A percentile compares a stretch with the other conserved stretches of the same genome.
Evolutionary conservation across 148 eudicot species (phyloP).

Genomic region (Vaccinium myrtillus): DNA sequence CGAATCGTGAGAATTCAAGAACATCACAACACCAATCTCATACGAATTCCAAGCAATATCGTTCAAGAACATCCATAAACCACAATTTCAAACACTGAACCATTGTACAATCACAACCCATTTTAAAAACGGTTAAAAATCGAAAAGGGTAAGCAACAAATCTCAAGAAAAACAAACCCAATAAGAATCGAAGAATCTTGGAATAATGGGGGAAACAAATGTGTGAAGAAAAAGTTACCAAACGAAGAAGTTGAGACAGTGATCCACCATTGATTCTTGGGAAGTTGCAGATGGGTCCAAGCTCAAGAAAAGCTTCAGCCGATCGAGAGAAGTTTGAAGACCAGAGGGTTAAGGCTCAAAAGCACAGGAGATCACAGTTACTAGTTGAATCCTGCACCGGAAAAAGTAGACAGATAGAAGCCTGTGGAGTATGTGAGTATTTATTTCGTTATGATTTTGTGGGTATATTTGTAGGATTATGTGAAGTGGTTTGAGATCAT

Average conservation of each 20-base stretch:
- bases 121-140: background rate
- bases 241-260: background rate
- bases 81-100: background rate
- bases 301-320: background rate
- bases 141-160: background rate
- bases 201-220: background rate
- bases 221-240: slow-evolving; percentile 3
- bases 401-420: slow-evolving; percentile 3
- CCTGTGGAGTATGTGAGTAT: background rate
- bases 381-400: slow-evolving; percentile 14
- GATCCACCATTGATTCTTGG: slow-evolving; percentile 3
- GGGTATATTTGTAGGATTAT: background rate
- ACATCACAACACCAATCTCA: background rate
- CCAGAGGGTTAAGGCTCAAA: background rate
- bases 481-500: background rate
- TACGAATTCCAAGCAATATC: background rate
- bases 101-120: background rate
- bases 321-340: background rate
- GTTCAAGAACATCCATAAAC: background rate
- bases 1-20: background rate
- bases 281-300: background rate
- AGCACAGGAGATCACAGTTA: slow-evolving; percentile 17
- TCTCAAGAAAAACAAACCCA: background rate
- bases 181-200: background rate
- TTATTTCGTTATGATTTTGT: background rate